Evolutionary conservation across 2,329 filamentous ascomycete species (phyloP).

Genomic region (Purpureocillium lavendulum): DNA sequence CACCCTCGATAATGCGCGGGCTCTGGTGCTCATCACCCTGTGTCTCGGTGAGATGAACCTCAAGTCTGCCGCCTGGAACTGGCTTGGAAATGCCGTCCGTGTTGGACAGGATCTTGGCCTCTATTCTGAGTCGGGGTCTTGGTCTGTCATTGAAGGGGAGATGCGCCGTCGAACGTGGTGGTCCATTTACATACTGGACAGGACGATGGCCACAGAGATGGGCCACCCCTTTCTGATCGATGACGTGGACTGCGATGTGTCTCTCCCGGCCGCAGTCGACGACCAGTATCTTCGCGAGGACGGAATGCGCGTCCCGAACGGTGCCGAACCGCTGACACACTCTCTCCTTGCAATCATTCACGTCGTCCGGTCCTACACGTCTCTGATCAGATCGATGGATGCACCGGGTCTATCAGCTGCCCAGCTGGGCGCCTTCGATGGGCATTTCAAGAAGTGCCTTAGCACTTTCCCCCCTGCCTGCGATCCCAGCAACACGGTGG

Average conservation of each 20-base stretch:
- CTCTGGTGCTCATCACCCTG: slow-evolving; percentile 64
- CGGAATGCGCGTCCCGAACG: slow-evolving; percentile 43
- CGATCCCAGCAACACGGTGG: slow-evolving; percentile 55
- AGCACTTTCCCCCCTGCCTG: slow-evolving; percentile 68
- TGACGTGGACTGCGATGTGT: slow-evolving; percentile 80
- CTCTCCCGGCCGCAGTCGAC: slow-evolving; percentile 70
- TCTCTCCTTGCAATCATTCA: slow-evolving; percentile 74
- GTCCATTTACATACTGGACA: slow-evolving; percentile 84
- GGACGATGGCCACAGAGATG: slow-evolving; percentile 70
- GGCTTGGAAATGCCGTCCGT: slow-evolving; percentile 72
- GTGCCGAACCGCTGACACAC: slow-evolving; percentile 50
- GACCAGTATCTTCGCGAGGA: slow-evolving; percentile 65
- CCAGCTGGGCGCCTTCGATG: slow-evolving; percentile 70
- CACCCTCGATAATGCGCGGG: slow-evolving; percentile 65
- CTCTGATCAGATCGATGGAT: slow-evolving; percentile 62
- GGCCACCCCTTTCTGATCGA: slow-evolving; percentile 76
- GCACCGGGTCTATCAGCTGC: slow-evolving; percentile 56
- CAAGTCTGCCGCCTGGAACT: slow-evolving; percentile 77
- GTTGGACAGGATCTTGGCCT: slow-evolving; percentile 79
- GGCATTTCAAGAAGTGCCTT: slow-evolving; percentile 69
- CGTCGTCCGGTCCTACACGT: slow-evolving; percentile 68
- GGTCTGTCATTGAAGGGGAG: slow-evolving; percentile 70
- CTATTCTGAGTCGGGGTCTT: slow-evolving; percentile 65
- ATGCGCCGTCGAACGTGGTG: slow-evolving; percentile 89
- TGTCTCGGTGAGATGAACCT: slow-evolving; percentile 81